Evolutionary conservation across 192 early-diverging fungal genomes (phyloP), one percentile per base, ranked within the genome.

Genomic region (Linnemannia zychae): DNA sequence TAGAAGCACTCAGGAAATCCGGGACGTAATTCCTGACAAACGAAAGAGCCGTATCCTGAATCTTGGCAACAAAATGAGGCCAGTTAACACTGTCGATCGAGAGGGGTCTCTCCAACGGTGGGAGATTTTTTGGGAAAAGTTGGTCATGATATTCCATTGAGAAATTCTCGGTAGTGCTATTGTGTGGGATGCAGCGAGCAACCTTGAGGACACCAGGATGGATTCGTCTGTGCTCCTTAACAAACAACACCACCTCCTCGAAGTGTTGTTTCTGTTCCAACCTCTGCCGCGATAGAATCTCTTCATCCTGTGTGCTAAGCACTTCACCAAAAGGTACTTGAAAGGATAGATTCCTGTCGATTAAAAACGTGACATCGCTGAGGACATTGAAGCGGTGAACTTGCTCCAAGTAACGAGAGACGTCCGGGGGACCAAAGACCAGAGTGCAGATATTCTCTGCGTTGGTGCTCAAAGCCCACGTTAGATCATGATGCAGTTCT

Each of bases 231-330:
- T 81, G 80, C 20, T 28, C 15, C 60, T 69, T 15, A 15, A 81
- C 80, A 71, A 81, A 81, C 44, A 15, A 31, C 1, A 81, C 33
- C 74, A 81, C 76, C 31, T 24, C 24, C 13, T 75, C 57, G 16
- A 76, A 20, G 5, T 53, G n/a, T 40, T 34, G 31, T 6, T 22
- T 31, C 12, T 40, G 24, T 22, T 40, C 47, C 40, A 20, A 12
- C 44, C 20, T 18, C 52, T 53, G 52, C 22, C 4, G 4, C 1
- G 0, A 7, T 53, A 6, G 18, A 18, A 22, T 22, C 1, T 53
- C 52, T 22, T 53, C 9, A 2, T 49, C 6, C 48, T 49, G 6
- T 11, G 37, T 40, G 22, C 47, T 11, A 2, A 66, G 28, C 3
- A 28, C 3, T 1, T 6, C 12, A 4, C 0, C 48, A 49, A 2